Conservation (phyloP, 1,139 yeast genomes). For the Keqinozyma sinolaborantium region DNA sequence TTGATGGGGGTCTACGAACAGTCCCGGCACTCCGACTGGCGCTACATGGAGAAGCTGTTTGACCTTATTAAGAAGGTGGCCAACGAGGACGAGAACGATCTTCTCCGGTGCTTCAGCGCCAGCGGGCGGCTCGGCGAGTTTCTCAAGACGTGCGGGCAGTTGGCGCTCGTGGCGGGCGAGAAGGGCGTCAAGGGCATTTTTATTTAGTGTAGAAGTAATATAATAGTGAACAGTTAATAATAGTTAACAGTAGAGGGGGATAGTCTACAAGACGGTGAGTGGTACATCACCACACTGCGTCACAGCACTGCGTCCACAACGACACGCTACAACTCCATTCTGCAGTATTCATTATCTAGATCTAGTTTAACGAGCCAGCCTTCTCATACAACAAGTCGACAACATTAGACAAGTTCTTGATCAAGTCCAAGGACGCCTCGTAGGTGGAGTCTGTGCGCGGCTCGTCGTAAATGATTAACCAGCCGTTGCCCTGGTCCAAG, state of each 20-base stretch:
- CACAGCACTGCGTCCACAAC: no score
- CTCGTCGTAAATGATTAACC: conserved; percentile 89
- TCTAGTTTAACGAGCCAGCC: conserved; percentile 71
- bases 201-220: conserved; percentile 6
- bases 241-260: background rate
- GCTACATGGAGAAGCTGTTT: conserved; percentile 51
- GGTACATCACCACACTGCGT: no score
- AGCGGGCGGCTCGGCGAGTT: conserved; percentile 66
- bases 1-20: conserved; percentile 51
- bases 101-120: conserved; percentile 48
- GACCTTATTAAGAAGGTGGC: conserved; percentile 51
- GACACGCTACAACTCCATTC: no score
- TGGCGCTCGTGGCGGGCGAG: conserved; percentile 48
- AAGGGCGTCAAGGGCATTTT: conserved; percentile 36
- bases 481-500: conserved; percentile 96
- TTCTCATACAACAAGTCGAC: conserved; percentile 92
- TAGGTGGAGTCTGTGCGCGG: conserved; percentile 88
- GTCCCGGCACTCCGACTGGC: conserved; percentile 35
- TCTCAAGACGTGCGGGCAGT: conserved; percentile 53
- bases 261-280: background rate
- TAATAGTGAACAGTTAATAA: background rate
- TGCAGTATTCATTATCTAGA: conserved; percentile 5
- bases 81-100: conserved; percentile 38
- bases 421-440: conserved; percentile 81
- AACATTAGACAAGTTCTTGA: conserved; percentile 81